Evolutionary conservation across 805 yeast genomes (phyloP), one percentile per base, ranked within the genome.

Genomic region (Saccharomycopsis lassenensis): DNA sequence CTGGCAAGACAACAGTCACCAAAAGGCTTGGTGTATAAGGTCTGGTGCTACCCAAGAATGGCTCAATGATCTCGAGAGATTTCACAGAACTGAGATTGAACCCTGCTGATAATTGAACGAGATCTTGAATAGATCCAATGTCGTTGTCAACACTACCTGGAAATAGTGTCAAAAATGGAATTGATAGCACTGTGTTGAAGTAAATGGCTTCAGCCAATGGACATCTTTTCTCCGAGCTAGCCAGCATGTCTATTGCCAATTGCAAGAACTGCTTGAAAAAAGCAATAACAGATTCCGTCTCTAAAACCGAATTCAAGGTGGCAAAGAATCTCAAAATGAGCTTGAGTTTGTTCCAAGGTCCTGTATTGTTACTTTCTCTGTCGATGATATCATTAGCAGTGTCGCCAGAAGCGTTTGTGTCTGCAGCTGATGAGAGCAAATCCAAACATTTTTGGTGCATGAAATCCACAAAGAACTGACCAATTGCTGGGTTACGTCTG

Each of bases 291-390:
- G 71, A 46, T 20, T 67, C 71, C 24, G 67, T 68, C 18, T 68
- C 72, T 4, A 58, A 55, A 22, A 85, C 69, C 3, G 85, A 80
- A 1, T 75, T 54, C 44, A 86, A 58, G 3, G 77, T 55, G 0
- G 85, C 74, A 45, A 84, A 59, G 45, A 86, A 75, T 49, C 95
- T 72, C 41, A 84, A 49, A 11, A 77, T 57, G 8, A 81, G 63
- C 56, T 89, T 87, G 44, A 83, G 53, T 45, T 73, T 72, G 43
- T 77, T 77, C 74, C 84, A 81, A 14, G 66, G 58, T 11, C 86
- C 86, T 19, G 63, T 62, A 22, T 61, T 63, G 11, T 55, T 56
- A 1, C 65, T 52, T 8, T 46, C 46, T n/a, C 28, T 23, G 21
- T 24, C 24, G 8, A 28, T 5, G 18, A 24, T 10, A 15, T 24